These are phyloP conservation scores for Globisporangium nunn DNA, from an alignment of 352 stramenopile genomes.

Conservation along the genomic window DNA sequence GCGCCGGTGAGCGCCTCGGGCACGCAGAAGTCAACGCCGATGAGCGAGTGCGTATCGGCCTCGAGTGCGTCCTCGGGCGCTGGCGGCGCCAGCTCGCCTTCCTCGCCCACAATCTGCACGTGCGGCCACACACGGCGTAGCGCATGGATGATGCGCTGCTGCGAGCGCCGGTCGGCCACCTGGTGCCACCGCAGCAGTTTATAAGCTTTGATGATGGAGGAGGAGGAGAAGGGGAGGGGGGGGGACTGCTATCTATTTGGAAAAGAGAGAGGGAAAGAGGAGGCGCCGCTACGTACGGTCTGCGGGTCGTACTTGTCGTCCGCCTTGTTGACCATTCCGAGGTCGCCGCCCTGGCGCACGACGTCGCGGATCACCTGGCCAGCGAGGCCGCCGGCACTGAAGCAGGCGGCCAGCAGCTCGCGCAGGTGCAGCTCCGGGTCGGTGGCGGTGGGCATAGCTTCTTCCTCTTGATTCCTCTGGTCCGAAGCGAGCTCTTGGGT, in stretches of 20 bases:
- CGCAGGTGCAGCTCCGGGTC: constrained; percentile 16
- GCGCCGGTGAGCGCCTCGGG: constrained; percentile 12
- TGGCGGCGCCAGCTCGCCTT: constrained; percentile 51
- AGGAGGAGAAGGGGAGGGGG: too few relatives aligned
- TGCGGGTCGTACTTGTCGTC: constrained; percentile 70
- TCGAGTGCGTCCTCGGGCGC: constrained; percentile 36
- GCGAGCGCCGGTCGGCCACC: constrained; percentile 61
- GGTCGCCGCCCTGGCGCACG: constrained; percentile 36
- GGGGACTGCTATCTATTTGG: not conserved
- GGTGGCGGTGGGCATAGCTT: constrained; percentile 5
- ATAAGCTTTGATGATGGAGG: too few relatives aligned
- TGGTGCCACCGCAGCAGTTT: not conserved
- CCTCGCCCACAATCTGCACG: constrained; percentile 58
- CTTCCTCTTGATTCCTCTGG: not conserved
- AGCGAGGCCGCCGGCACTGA: constrained; percentile 42
- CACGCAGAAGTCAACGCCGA: constrained; percentile 13
- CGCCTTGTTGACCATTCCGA: constrained; percentile 73
- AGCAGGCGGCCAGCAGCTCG: constrained; percentile 47
- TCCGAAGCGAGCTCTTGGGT: too few relatives aligned
- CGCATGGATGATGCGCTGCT: constrained; percentile 63
- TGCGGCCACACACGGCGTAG: constrained; percentile 47
- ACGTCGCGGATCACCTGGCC: constrained; percentile 68
- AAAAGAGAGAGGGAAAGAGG: not conserved
- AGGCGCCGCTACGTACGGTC: constrained; percentile 20
- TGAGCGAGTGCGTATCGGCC: constrained; percentile 29